Evolutionary conservation across 306 rosid species (phyloP).

Genomic region (Potentilla sterilis): DNA sequence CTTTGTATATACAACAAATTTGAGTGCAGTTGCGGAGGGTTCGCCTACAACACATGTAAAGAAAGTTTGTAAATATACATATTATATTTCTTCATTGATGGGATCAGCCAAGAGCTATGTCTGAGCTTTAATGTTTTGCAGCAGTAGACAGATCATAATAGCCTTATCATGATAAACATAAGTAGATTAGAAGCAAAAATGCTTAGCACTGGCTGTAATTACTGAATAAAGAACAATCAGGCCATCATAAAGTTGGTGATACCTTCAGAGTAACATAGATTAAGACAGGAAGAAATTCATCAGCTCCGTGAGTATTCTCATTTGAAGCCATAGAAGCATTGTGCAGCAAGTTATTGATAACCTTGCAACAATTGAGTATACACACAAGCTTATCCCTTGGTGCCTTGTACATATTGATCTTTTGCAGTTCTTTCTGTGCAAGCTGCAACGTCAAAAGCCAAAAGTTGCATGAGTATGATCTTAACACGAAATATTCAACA

Average conservation of each 20-base stretch:
- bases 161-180: background rate
- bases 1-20: constrained; percentile 88
- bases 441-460: constrained; percentile 57
- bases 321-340: constrained; percentile 88
- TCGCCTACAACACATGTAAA: constrained; percentile 65
- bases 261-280: constrained; percentile 88
- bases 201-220: background rate
- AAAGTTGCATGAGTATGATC: constrained; percentile 26
- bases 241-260: constrained; percentile 16
- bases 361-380: constrained; percentile 93
- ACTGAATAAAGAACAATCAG: background rate
- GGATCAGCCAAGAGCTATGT: background rate
- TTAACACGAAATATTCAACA: constrained; percentile 9
- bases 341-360: constrained; percentile 75
- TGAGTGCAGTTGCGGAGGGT: constrained; percentile 94
- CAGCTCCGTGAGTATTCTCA: constrained; percentile 88
- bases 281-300: constrained; percentile 96
- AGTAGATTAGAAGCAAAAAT: background rate
- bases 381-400: constrained; percentile 97
- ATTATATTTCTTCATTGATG: background rate
- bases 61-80: constrained; percentile 10
- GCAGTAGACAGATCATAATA: background rate
- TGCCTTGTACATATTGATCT: constrained; percentile 97
- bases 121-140: background rate
- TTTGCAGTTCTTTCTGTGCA: constrained; percentile 93